Evolutionary conservation across 768 basidiomycete species (phyloP).

Genomic region (Neoboletus magnificus): DNA sequence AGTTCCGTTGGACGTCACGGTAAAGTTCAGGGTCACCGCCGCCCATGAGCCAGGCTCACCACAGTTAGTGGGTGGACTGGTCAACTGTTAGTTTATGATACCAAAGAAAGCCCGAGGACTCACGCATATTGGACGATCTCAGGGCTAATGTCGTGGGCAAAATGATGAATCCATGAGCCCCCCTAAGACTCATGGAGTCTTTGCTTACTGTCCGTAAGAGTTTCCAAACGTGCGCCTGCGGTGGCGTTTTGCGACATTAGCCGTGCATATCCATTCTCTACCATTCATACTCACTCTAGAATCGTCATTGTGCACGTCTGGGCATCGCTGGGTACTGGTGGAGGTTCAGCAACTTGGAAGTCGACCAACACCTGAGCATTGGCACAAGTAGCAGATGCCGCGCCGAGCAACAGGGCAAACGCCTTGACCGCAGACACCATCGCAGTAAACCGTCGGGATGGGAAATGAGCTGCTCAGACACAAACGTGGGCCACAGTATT

Average conservation of each 20-base stretch:
- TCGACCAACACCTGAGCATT: slow-evolving; percentile 39
- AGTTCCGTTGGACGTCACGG: slow-evolving; percentile 73
- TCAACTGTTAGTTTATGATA: background rate
- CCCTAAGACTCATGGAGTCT: background rate
- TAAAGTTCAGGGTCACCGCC: slow-evolving; percentile 71
- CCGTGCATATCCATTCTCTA: background rate
- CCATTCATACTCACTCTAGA: slow-evolving; percentile 46
- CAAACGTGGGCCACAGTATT: slow-evolving; percentile 6
- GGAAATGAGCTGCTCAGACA: background rate
- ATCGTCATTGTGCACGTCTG: slow-evolving; percentile 64
- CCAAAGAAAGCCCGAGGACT: slow-evolving; percentile 12
- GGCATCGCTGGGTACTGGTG: slow-evolving; percentile 56
- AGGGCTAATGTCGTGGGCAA: slow-evolving; percentile 37
- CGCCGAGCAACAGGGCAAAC: slow-evolving; percentile 12
- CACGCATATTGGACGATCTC: slow-evolving; percentile 64
- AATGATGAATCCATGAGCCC: background rate
- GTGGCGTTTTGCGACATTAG: background rate
- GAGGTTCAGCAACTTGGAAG: slow-evolving; percentile 75
- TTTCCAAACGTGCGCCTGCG: slow-evolving; percentile 66
- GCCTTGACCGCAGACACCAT: slow-evolving; percentile 22
- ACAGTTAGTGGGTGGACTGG: slow-evolving; percentile 70
- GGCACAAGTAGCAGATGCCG: slow-evolving; percentile 8
- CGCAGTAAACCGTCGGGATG: slow-evolving; percentile 1
- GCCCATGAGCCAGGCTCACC: slow-evolving; percentile 71
- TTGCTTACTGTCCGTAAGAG: slow-evolving; percentile 62